Evolutionary conservation across 1,284 basidiomycete species (phyloP), one percentile per base, ranked within the genome.

Genomic region (Cystobasidiaceae sp.): DNA sequence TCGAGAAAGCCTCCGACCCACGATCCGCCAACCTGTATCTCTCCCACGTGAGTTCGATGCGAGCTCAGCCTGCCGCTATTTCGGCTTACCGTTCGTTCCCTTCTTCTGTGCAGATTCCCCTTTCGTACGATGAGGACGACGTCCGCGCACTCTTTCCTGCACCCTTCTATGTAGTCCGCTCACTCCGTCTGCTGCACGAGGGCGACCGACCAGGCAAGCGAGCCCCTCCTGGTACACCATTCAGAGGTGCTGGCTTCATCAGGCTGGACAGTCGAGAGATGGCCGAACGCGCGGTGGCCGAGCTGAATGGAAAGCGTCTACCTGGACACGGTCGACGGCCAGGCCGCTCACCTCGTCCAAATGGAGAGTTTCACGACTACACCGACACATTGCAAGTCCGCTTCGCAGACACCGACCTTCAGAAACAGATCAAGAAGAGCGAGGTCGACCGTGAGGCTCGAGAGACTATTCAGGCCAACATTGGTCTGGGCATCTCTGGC

Each of bases 381-480:
- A 45, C 28, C 9, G 43, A 55, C 13, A 64, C 64, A 21, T 15
- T 66, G 13, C 64, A 66, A 44, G 55, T 59, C 9, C 33, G 64
- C 2, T 66, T 66, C 25, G 64, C 64, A n/a, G 64, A 66, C 32
- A 57, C 56, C 23, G 60, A 62, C 8, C 21, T 34, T 4, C 60
- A 62, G 50, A 62, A 62, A 25, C 32, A 43, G 25, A 34, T 62
- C 25, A 62, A 62, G 50, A 54, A 23, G 28, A 44, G 23, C 11
- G 60, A 62, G 23, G 41, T n/a, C 21, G 48, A 52, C 8, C 3
- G 28, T 11, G 43, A 33, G 48, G 21, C 30, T n/a, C 34, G 23
- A 9, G 34, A 49, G 39, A 44, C 45, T 28, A 30, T 46, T 23
- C 39, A 59, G 30, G 43, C 28, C n/a, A 39, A 30, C 33, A 43